Evolutionary conservation across 2,329 filamentous ascomycete species (phyloP).

Genomic region (Leptographium wingfieldii): DNA sequence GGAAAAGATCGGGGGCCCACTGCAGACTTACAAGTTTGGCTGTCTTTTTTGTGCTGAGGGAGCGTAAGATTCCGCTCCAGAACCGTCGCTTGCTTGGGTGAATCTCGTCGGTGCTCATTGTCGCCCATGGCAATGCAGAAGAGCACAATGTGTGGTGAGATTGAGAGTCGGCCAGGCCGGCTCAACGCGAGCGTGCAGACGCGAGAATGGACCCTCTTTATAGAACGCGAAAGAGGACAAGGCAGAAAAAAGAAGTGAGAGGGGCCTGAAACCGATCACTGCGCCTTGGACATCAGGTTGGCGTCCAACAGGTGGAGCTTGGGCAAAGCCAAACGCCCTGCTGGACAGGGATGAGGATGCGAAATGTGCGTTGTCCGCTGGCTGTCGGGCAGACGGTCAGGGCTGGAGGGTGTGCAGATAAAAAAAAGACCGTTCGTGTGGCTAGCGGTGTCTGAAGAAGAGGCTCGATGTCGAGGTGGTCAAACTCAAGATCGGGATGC

Average conservation of each 20-base stretch:
- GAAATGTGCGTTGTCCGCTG: background rate
- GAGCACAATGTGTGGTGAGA: background rate
- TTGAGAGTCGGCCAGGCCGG: background rate
- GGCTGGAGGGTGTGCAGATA: background rate
- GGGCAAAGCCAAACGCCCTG: background rate
- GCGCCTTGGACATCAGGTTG: background rate
- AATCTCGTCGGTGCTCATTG: constrained; percentile 16
- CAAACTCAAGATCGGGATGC: background rate
- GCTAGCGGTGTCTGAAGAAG: background rate
- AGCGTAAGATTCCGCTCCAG: constrained; percentile 35
- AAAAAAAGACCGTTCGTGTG: background rate
- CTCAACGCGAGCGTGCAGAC: background rate
- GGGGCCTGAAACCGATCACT: background rate
- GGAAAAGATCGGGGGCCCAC: background rate
- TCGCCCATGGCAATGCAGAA: constrained; percentile 3
- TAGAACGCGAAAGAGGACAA: background rate
- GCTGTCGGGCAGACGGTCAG: too few species aligned
- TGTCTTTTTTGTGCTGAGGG: constrained; percentile 27
- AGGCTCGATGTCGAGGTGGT: too few species aligned
- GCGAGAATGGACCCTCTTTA: background rate
- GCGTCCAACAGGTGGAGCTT: background rate
- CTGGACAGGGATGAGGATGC: background rate
- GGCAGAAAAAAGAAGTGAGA: background rate
- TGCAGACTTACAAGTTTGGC: constrained; percentile 21
- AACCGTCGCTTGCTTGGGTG: constrained; percentile 34